Evolutionary conservation across 495 filamentous ascomycete genomes (phyloP).

Genomic region (Aspergillus carlsbadensis): DNA sequence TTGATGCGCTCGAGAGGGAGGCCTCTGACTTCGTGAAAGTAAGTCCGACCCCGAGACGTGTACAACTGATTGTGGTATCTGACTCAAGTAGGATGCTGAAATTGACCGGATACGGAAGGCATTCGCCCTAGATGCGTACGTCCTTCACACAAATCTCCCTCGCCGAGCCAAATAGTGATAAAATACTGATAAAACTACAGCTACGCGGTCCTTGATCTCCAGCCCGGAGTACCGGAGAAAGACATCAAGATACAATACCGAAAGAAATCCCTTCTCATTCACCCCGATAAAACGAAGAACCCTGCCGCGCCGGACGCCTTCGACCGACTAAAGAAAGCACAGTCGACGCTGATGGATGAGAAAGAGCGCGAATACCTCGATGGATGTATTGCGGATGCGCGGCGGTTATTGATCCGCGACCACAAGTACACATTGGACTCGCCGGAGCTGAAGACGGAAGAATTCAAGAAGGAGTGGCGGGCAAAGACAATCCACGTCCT

Average conservation of each 20-base stretch:
- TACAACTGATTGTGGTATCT: neutral
- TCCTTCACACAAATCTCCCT: constrained; percentile 11
- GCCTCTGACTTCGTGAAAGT: constrained; percentile 89
- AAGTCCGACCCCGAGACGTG: constrained; percentile 12
- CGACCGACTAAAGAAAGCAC: constrained; percentile 93
- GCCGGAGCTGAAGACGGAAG: constrained; percentile 72
- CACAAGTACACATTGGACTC: constrained; percentile 89
- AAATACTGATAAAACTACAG: constrained; percentile 46
- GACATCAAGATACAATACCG: constrained; percentile 95
- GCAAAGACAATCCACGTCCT: constrained; percentile 90
- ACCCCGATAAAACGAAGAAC: constrained; percentile 97
- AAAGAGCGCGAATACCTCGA: constrained; percentile 84
- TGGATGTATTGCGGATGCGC: constrained; percentile 93
- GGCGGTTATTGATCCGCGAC: constrained; percentile 89
- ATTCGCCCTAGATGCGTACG: constrained; percentile 86
- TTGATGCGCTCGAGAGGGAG: constrained; percentile 83
- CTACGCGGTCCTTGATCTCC: constrained; percentile 93
- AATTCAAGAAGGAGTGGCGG: constrained; percentile 81
- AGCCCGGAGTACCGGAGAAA: constrained; percentile 90
- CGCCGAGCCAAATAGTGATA: constrained; percentile 1
- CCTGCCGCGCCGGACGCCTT: constrained; percentile 91
- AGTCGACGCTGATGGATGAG: constrained; percentile 88
- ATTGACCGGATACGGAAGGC: constrained; percentile 91
- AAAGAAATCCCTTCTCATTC: constrained; percentile 95
- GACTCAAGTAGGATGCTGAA: constrained; percentile 72